Conservation (phyloP, 2,329 filamentous ascomycete genomes). For the Niveomyces coronatus region DNA sequence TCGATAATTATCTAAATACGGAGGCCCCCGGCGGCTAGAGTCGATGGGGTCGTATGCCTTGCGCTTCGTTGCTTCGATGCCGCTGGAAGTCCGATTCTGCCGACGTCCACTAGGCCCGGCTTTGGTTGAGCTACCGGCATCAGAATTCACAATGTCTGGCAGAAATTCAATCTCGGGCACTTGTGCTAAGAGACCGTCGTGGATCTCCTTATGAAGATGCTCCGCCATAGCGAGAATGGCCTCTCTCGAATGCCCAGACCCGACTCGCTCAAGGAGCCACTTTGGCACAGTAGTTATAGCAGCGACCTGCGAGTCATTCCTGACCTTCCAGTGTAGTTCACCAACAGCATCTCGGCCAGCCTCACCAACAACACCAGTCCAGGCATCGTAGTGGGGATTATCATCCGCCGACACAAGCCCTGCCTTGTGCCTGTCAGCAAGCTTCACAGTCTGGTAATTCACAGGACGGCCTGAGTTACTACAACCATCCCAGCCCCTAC, state of each 20-base stretch:
- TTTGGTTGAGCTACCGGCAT: slow-evolving; percentile 10
- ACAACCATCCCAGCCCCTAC: slow-evolving; percentile 72
- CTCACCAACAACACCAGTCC: slow-evolving; percentile 42
- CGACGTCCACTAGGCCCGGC: slow-evolving; percentile 11
- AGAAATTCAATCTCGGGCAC: slow-evolving; percentile 51
- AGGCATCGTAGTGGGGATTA: slow-evolving; percentile 59
- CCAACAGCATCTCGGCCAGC: slow-evolving; percentile 60
- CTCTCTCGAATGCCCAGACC: slow-evolving; percentile 35
- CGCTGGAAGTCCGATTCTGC: slow-evolving; percentile 11
- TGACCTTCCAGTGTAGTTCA: slow-evolving; percentile 64
- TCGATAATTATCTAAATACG: not conserved
- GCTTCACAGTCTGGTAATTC: slow-evolving; percentile 50
- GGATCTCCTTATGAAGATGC: slow-evolving; percentile 35
- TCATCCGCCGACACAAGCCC: slow-evolving; percentile 50
- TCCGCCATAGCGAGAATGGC: slow-evolving; percentile 38
- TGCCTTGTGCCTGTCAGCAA: slow-evolving; percentile 58
- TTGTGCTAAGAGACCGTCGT: slow-evolving; percentile 29
- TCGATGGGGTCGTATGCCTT: slow-evolving; percentile 14
- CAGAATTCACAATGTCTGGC: slow-evolving; percentile 38
- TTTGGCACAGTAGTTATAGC: slow-evolving; percentile 33
- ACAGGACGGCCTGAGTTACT: slow-evolving; percentile 61
- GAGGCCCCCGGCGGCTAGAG: not conserved
- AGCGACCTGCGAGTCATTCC: slow-evolving; percentile 35
- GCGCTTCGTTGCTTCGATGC: slow-evolving; percentile 15
- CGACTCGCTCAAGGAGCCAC: slow-evolving; percentile 38